phyloP scores from a whole-genome alignment of 2,329 filamentous ascomycete species.

The Ophiostoma quercus region DNA sequence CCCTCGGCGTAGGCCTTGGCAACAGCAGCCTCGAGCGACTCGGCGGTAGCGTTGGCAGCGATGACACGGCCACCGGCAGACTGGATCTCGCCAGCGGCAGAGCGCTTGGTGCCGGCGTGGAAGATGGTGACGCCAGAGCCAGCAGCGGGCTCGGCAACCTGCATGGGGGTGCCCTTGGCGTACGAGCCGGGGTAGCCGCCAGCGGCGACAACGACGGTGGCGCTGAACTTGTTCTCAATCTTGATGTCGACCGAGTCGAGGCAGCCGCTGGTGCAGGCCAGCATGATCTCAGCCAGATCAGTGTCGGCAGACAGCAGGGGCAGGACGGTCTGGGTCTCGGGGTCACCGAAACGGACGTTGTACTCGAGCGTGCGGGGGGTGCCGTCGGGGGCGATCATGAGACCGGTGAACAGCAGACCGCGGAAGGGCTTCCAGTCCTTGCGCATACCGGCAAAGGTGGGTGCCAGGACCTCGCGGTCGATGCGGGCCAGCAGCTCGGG shows the following conservation, averaged over 20 bases:
- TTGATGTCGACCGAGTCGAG: conserved; percentile 65
- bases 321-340: conserved; percentile 82
- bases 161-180: conserved; percentile 65
- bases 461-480: conserved; percentile 76
- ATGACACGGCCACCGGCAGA: conserved; percentile 89
- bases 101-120: conserved; percentile 77
- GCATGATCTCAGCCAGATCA: conserved; percentile 83
- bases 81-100: conserved; percentile 58
- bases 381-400: conserved; percentile 82
- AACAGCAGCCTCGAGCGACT: conserved; percentile 74
- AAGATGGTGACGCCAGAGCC: conserved; percentile 67
- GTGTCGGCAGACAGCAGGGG: conserved; percentile 71
- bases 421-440: conserved; percentile 68
- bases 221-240: conserved; percentile 65
- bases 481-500: conserved; percentile 71
- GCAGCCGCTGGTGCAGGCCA: conserved; percentile 72
- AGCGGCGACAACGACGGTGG: conserved; percentile 89
- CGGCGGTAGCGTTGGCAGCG: conserved; percentile 72
- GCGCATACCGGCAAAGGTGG: conserved; percentile 83
- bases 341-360: conserved; percentile 89
- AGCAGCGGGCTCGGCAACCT: conserved; percentile 41
- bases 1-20: conserved; percentile 75
- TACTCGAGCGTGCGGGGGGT: conserved; percentile 78
- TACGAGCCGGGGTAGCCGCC: conserved; percentile 87
- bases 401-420: conserved; percentile 78